phyloP scores from a whole-genome alignment of 2,329 filamentous ascomycete species.

The Nothopassalora personata region DNA sequence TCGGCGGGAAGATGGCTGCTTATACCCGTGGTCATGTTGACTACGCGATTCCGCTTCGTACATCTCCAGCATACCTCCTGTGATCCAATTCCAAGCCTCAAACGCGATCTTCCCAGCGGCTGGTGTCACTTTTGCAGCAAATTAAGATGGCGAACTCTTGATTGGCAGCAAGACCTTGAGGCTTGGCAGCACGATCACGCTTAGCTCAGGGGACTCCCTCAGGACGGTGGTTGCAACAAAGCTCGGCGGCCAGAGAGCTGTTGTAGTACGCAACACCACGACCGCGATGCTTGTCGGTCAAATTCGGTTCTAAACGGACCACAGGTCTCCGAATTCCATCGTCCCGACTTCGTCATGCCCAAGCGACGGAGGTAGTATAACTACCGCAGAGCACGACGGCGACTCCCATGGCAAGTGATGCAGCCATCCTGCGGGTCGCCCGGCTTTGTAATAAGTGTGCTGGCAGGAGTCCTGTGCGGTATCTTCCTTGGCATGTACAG shows the following conservation, averaged over 20 bases:
- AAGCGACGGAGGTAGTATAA: not conserved
- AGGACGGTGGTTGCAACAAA: not conserved
- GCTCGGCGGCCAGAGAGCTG: not conserved
- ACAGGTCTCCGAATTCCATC: not conserved
- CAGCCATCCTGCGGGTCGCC: not conserved
- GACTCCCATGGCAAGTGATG: not conserved
- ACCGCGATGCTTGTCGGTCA: not conserved
- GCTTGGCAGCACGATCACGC: not conserved
- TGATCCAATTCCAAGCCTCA: not conserved
- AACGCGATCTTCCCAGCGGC: not conserved
- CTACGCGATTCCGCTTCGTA: not conserved
- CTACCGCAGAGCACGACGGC: not conserved
- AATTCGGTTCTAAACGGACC: too few species aligned
- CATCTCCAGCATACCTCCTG: not conserved
- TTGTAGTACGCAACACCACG: not conserved
- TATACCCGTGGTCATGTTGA: too few species aligned
- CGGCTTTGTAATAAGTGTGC: not conserved
- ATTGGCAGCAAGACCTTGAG: not conserved
- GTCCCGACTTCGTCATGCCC: not conserved
- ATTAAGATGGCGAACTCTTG: not conserved
- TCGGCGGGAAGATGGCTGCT: too few species aligned
- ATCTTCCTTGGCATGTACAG: not conserved
- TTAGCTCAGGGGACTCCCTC: not conserved
- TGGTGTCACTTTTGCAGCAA: not conserved
- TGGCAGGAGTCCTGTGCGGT: not conserved